These are phyloP conservation scores for Termitomyces sp. DNA, from an alignment of 768 basidiomycete genomes.

Conservation along the genomic window DNA sequence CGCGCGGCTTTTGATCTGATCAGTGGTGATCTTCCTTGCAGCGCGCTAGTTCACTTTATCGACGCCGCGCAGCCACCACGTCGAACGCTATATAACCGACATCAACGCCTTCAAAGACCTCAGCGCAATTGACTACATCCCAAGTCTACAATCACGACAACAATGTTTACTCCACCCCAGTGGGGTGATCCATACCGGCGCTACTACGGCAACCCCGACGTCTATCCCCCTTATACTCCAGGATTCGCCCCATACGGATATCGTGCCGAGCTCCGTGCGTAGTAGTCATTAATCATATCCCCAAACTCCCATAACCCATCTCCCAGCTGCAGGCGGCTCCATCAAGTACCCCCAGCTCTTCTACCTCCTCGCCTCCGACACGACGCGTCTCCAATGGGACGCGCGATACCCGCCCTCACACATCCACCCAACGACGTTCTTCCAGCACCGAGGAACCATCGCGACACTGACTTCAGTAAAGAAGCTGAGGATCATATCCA, in stretches of 20 bases:
- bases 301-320: background rate
- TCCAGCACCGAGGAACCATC: slow-evolving; percentile 15
- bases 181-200: slow-evolving; percentile 3
- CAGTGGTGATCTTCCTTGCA: too few species aligned
- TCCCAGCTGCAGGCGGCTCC: slow-evolving; percentile 7
- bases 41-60: too few species aligned
- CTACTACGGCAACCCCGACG: slow-evolving; percentile 6
- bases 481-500: slow-evolving; percentile 53
- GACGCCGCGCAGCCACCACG: too few species aligned
- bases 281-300: too few species aligned
- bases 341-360: slow-evolving; percentile 16
- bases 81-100: background rate
- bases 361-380: slow-evolving; percentile 12
- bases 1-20: too few species aligned
- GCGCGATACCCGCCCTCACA: background rate
- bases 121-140: background rate
- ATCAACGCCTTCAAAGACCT: background rate
- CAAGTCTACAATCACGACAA: background rate
- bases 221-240: slow-evolving; percentile 6
- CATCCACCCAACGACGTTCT: slow-evolving; percentile 10
- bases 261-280: slow-evolving; percentile 1
- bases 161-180: slow-evolving; percentile 4
- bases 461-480: slow-evolving; percentile 35
- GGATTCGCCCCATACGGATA: background rate
- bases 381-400: slow-evolving; percentile 11